Evolutionary conservation across 2,329 filamentous ascomycete species (phyloP), one percentile per base, ranked within the genome.

Genomic region (Fusarium burgessii): DNA sequence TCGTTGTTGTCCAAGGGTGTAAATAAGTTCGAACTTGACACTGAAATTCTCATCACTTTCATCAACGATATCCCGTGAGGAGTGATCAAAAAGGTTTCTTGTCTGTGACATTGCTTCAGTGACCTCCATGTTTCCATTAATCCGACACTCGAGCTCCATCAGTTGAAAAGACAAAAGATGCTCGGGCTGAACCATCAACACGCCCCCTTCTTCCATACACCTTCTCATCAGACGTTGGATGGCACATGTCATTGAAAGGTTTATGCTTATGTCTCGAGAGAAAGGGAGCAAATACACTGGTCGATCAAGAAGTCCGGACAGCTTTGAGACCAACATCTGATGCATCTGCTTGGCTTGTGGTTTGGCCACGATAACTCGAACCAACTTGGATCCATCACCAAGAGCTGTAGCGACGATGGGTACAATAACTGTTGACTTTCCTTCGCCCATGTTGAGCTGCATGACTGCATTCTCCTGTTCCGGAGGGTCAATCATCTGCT

Each of bases 391-490:
- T 0, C 82, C 80, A 49, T 92, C 81, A 0, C 88, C 87, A 0
- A 92, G 76, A 0, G 82, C 78, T 0, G 86, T 79, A 0, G 87
- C 87, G 0, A 91, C 86, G 40, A 92, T 89, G 0, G 91, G 91
- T 0, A 91, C 84, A 51, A 94, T 93, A 3, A 92, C 87, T 0
- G 90, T 91, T 0, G 89, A 89, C 68, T 93, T 93, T 0, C 91
- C 91, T 73, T 92, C 86, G 0, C 91, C 91, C 90, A 93, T 93
- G 68, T 92, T 92, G 4, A 93, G 77, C 72, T 92, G 90, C 81
- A 92, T 85, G 1, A 90, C 85, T 0, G 84, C 77, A 69, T 90
- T 92, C 0, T 75, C 32, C 0, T 73, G 76, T 0, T 74, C 74
- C 0, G 75, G 71, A 0, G 85, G 84, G 0, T 72, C 54, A 5